A percentile compares a stretch with the other conserved stretches of the same genome.
Evolutionary conservation across 2,329 filamentous ascomycete species (phyloP).

Genomic region (Claviceps pazoutovae): DNA sequence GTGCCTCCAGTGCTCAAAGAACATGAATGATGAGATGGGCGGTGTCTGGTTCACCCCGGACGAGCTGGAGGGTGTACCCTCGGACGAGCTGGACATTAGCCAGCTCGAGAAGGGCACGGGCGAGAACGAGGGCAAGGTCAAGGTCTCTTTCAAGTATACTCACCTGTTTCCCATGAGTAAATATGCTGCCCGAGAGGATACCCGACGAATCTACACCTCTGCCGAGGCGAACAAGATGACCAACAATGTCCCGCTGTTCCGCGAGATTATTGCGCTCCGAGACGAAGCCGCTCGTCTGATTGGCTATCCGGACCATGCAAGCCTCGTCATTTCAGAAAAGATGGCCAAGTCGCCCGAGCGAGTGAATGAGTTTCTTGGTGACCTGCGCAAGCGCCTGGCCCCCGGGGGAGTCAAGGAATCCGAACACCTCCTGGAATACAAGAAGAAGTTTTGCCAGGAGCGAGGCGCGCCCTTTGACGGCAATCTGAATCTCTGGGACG

Average conservation of each 20-base stretch:
- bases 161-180: slow-evolving; percentile 67
- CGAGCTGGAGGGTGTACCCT: slow-evolving; percentile 61
- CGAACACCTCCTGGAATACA: slow-evolving; percentile 55
- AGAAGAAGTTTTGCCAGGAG: slow-evolving; percentile 53
- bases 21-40: slow-evolving; percentile 71
- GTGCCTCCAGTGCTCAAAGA: slow-evolving; percentile 63
- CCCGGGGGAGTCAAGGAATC: slow-evolving; percentile 60
- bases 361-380: slow-evolving; percentile 58
- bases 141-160: slow-evolving; percentile 71
- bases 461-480: slow-evolving; percentile 47
- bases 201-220: slow-evolving; percentile 36
- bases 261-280: slow-evolving; percentile 58
- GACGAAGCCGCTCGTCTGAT: slow-evolving; percentile 67
- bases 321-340: slow-evolving; percentile 65
- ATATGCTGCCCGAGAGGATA: slow-evolving; percentile 58
- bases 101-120: slow-evolving; percentile 57
- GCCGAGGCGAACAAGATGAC: slow-evolving; percentile 34
- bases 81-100: slow-evolving; percentile 50
- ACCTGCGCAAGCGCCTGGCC: slow-evolving; percentile 52
- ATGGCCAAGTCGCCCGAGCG: slow-evolving; percentile 68
- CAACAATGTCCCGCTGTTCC: slow-evolving; percentile 58
- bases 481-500: slow-evolving; percentile 73
- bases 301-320: slow-evolving; percentile 64
- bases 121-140: slow-evolving; percentile 60
- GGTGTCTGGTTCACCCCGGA: slow-evolving; percentile 63